Conservation (phyloP, 1,139 yeast species). For the Candida glucosophila region DNA sequence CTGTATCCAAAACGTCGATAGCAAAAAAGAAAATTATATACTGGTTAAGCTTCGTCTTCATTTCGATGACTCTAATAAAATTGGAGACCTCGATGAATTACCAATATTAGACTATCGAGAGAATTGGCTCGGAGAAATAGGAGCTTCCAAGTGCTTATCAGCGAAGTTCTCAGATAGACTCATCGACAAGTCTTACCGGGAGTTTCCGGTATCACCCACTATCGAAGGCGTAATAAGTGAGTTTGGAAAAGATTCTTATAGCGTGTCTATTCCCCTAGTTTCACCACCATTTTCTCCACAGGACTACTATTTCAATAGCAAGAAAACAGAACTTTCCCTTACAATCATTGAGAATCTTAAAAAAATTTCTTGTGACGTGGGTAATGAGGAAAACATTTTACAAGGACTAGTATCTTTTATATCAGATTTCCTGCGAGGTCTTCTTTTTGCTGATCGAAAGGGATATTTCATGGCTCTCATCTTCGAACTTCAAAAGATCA, state of each 20-base stretch:
- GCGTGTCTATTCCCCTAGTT: slow-evolving; percentile 15
- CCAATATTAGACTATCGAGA: slow-evolving; percentile 6
- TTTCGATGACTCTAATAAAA: too few relatives aligned
- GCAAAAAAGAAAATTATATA: too few relatives aligned
- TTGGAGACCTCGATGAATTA: neutral
- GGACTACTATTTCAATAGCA: slow-evolving; percentile 21
- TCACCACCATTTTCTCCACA: slow-evolving; percentile 22
- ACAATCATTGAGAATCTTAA: too few relatives aligned
- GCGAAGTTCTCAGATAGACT: neutral
- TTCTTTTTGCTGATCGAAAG: too few relatives aligned
- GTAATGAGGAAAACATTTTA: too few relatives aligned
- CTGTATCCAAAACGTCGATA: too few relatives aligned
- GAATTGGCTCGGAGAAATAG: slow-evolving; percentile 8
- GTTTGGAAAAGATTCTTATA: slow-evolving; percentile 3
- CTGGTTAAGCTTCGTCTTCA: too few relatives aligned
- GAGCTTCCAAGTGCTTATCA: slow-evolving; percentile 1
- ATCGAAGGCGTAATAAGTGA: slow-evolving; percentile 1
- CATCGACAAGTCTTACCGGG: slow-evolving; percentile 1
- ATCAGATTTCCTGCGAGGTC: too few relatives aligned
- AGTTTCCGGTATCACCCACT: slow-evolving; percentile 1
- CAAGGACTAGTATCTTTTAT: too few relatives aligned
- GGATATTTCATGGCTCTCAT: too few relatives aligned
- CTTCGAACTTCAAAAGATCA: too few relatives aligned
- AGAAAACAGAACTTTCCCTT: slow-evolving; percentile 29
- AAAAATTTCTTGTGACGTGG: too few relatives aligned